phyloP scores from a whole-genome alignment of 805 yeast genomes.

The Yamadazyma scolyti region DNA sequence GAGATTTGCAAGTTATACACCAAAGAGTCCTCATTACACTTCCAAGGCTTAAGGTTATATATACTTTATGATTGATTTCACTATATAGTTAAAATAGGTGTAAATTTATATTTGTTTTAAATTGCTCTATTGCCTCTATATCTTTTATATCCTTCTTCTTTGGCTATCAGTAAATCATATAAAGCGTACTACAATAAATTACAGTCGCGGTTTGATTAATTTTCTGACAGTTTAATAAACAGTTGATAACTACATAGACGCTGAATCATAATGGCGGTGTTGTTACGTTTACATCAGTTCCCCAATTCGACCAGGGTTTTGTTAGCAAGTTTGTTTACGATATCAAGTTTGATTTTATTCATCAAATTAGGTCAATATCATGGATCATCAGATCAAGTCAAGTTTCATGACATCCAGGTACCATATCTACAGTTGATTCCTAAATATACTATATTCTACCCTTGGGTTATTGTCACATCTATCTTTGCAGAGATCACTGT shows the following conservation, averaged over 20 bases:
- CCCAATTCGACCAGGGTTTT: conserved; percentile 50
- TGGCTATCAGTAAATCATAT: too few relatives aligned
- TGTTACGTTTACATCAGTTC: conserved; percentile 16
- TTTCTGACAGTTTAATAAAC: too few relatives aligned
- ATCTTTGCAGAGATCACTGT: conserved; percentile 60
- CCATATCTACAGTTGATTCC: conserved; percentile 68
- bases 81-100: too few relatives aligned
- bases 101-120: too few relatives aligned
- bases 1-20: conserved; percentile 28
- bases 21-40: conserved; percentile 52
- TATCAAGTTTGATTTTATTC: conserved; percentile 24
- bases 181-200: too few relatives aligned
- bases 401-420: conserved; percentile 41
- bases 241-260: too few relatives aligned
- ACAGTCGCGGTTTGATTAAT: too few relatives aligned
- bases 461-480: conserved; percentile 62
- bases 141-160: background rate
- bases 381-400: conserved; percentile 7
- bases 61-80: conserved; percentile 4
- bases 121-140: background rate
- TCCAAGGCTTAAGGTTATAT: conserved; percentile 42
- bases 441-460: conserved; percentile 47
- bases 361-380: conserved; percentile 16
- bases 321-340: conserved; percentile 31
- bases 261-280: conserved; percentile 7